These are phyloP conservation scores for Mycotypha africana DNA, from an alignment of 371 early-diverging fungal genomes.

Conservation along the genomic window DNA sequence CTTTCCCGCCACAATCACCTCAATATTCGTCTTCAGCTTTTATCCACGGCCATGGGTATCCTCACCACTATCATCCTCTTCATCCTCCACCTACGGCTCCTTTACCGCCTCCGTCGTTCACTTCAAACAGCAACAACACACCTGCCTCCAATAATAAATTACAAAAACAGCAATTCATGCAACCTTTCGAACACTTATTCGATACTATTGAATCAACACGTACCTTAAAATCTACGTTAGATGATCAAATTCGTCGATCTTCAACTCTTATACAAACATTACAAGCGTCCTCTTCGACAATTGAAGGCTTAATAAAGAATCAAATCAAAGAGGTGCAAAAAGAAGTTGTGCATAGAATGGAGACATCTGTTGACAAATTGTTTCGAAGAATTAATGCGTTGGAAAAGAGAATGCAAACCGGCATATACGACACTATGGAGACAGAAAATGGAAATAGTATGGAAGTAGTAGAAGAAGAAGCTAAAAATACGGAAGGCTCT, in stretches of 20 bases:
- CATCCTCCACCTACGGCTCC: slow-evolving; percentile 15
- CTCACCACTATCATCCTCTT: neutral
- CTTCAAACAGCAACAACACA: too few relatives aligned
- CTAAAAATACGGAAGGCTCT: too few relatives aligned
- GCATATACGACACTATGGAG: neutral
- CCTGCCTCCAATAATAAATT: slow-evolving; percentile 28
- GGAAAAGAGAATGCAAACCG: slow-evolving; percentile 1
- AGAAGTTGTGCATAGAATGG: slow-evolving; percentile 38
- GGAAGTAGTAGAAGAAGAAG: neutral
- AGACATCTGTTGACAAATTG: slow-evolving; percentile 10
- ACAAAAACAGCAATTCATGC: slow-evolving; percentile 44
- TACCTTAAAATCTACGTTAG: slow-evolving; percentile 58
- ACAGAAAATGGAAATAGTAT: neutral
- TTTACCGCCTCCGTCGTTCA: slow-evolving; percentile 26
- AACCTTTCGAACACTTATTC: slow-evolving; percentile 56
- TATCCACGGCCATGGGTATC: neutral
- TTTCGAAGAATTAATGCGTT: slow-evolving; percentile 5
- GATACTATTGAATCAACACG: slow-evolving; percentile 59
- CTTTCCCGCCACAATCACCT: too few relatives aligned
- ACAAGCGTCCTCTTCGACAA: slow-evolving; percentile 66
- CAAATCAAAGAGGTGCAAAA: slow-evolving; percentile 76
- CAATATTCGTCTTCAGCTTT: too few relatives aligned
- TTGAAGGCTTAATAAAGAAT: slow-evolving; percentile 70
- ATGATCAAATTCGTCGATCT: slow-evolving; percentile 75
- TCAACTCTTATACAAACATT: slow-evolving; percentile 72